A percentile compares a stretch with the other conserved stretches of the same genome.
Conservation (phyloP, 2,329 filamentous ascomycete genomes). For the Pestalotiopsis sp. region DNA sequence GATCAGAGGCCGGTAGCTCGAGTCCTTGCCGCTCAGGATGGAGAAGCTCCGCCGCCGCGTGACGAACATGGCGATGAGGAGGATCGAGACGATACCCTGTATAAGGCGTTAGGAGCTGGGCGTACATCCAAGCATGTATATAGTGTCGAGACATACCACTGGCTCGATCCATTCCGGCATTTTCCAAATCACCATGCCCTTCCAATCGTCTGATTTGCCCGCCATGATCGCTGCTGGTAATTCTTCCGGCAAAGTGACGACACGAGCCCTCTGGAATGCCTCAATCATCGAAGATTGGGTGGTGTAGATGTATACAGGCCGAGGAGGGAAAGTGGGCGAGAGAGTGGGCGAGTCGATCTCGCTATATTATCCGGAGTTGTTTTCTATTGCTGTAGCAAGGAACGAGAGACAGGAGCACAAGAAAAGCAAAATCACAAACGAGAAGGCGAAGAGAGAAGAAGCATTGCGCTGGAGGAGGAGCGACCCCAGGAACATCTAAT, state of each 20-base stretch:
- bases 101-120: not conserved
- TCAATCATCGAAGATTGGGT: not conserved
- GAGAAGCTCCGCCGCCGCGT: conserved; percentile 39
- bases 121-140: not conserved
- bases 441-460: not conserved
- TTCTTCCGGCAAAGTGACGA: not conserved
- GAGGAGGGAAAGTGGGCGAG: not conserved
- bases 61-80: conserved; percentile 40
- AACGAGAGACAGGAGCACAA: not conserved
- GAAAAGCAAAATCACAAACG: not conserved
- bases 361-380: not conserved
- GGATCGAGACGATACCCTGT: conserved; percentile 40
- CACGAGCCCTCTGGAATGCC: not conserved
- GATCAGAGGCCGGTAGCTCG: conserved; percentile 23
- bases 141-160: conserved; percentile 26
- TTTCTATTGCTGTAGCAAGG: not conserved
- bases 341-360: not conserved
- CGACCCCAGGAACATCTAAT: not conserved
- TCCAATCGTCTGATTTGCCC: conserved; percentile 3
- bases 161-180: conserved; percentile 38
- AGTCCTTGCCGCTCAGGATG: conserved; percentile 26
- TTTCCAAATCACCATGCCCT: conserved; percentile 21
- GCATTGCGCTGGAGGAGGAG: not conserved
- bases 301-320: not conserved
- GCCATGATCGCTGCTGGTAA: conserved; percentile 2